Conservation (phyloP, 2,329 filamentous ascomycete species). For the Phyllosticta paracitricarpa region DNA sequence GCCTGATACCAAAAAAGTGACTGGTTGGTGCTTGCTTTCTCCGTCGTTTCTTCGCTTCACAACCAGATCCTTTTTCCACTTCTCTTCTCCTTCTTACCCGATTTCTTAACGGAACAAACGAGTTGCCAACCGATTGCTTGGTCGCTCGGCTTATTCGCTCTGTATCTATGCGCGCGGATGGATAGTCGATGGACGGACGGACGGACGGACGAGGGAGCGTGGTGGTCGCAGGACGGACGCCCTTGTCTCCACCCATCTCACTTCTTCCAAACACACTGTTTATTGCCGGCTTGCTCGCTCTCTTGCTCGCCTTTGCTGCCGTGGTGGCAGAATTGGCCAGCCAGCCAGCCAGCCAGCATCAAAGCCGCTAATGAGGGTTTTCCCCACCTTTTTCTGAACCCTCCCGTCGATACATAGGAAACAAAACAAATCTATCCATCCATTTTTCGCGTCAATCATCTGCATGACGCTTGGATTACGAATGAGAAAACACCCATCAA, state of each 20-base stretch:
- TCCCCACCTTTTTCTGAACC: too few species aligned
- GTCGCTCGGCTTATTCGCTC: neutral
- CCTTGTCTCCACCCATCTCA: too few species aligned
- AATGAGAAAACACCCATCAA: too few species aligned
- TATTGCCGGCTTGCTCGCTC: neutral
- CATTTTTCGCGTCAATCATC: too few species aligned
- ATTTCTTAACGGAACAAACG: neutral
- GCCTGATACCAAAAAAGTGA: neutral
- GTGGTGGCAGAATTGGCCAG: too few species aligned
- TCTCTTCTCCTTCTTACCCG: neutral
- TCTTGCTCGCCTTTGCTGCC: neutral
- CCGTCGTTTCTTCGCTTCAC: neutral
- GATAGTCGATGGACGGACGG: neutral
- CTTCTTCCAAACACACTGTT: neutral
- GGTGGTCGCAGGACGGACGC: neutral
- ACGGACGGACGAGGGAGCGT: neutral
- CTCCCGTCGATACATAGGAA: too few species aligned
- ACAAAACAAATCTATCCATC: too few species aligned
- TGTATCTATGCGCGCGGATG: neutral
- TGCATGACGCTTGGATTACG: too few species aligned
- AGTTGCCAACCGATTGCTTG: neutral
- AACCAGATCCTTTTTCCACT: neutral
- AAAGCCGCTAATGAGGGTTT: too few species aligned
- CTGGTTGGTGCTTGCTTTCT: neutral
- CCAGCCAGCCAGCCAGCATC: too few species aligned